Evolutionary conservation across 1,284 basidiomycete genomes (phyloP), one percentile per base, ranked within the genome.

Genomic region (Peniophora sp.): DNA sequence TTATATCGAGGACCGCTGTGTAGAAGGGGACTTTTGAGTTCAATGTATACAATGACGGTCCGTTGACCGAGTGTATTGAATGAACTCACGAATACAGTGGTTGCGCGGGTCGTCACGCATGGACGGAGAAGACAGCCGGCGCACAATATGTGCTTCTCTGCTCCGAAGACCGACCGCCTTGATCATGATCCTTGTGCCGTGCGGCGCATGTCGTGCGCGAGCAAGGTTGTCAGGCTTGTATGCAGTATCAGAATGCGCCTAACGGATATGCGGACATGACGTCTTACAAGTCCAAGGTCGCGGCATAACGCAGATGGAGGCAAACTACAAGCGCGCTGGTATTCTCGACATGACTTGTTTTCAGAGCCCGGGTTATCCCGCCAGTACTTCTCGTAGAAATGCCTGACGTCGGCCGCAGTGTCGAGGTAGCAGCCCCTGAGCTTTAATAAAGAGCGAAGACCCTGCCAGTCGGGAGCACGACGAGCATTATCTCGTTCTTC

Each of bases 141-240:
- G 75, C 32, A 84, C 73, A 49, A 79, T 70, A 42, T 76, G 73
- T 57, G 77, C 74, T 63, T 88, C 85, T 35, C 78, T 77, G 58
- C 84, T 86, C 43, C 63, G 61, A 24, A 73, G 57, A 62, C 85
- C 75, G 18, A 85, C 83, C 18, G 83, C 83, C 64, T 88, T 88
- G 54, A 84, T 68, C 50, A 88, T 68, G 23, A 88, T 66, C 57
- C 74, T 79, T 52, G 58, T 65, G 5, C 72, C 74, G 54, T 83
- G 78, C 47, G 60, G 60, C 48, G 69, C 64, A 56, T 75, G 72
- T 35, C 71, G 75, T 23, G 84, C 85, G 48, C 85, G 75, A 64
- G 87, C 88, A 32, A 88, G 68, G 57, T 82, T 80, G 53, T 84
- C 84, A 47, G 76, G 83, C 85, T 88, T 55, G 39, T 24, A 51